A percentile compares a stretch with the other conserved stretches of the same genome.
Evolutionary conservation across 495 filamentous ascomycete species (phyloP).

Genomic region (Acidomyces sp.): DNA sequence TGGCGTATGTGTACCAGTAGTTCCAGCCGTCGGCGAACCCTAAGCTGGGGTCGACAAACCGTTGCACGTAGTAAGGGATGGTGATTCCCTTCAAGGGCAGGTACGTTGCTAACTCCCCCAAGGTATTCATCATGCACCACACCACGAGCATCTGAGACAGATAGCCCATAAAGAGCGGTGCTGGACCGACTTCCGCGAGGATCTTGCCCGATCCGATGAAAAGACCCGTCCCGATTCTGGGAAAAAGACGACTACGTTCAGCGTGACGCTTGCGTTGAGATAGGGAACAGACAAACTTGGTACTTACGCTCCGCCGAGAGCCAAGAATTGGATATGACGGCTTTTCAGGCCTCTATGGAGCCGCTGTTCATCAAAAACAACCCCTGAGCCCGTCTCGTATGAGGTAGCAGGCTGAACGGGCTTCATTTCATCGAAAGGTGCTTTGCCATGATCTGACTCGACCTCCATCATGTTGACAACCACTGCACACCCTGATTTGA

Average conservation of each 20-base stretch:
- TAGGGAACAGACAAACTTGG: conserved; percentile 17
- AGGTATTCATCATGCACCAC: conserved; percentile 24
- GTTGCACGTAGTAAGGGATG: conserved; percentile 43
- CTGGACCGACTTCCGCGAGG: conserved; percentile 22
- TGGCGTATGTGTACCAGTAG: conserved; percentile 26
- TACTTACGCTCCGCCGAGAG: conserved; percentile 26
- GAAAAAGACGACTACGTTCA: too few species aligned
- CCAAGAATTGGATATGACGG: conserved; percentile 29
- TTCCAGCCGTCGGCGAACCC: conserved; percentile 48
- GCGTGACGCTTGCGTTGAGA: conserved; percentile 16
- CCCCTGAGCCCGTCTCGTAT: too few species aligned
- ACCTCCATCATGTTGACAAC: too few species aligned
- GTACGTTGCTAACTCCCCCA: conserved; percentile 25
- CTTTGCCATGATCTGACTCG: too few species aligned
- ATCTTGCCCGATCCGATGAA: conserved; percentile 23
- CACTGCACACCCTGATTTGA: too few species aligned
- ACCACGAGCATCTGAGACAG: conserved; percentile 25
- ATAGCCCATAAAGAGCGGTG: conserved; percentile 26
- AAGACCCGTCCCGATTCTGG: conserved; percentile 24
- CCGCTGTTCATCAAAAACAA: too few species aligned
- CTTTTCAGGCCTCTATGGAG: conserved; percentile 26
- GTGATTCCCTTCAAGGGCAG: conserved; percentile 18
- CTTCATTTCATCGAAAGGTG: too few species aligned
- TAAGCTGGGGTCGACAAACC: conserved; percentile 49
- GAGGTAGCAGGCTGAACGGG: too few species aligned